phyloP scores from a whole-genome alignment of 331 rosid genomes.

The Malus hybrid region DNA sequence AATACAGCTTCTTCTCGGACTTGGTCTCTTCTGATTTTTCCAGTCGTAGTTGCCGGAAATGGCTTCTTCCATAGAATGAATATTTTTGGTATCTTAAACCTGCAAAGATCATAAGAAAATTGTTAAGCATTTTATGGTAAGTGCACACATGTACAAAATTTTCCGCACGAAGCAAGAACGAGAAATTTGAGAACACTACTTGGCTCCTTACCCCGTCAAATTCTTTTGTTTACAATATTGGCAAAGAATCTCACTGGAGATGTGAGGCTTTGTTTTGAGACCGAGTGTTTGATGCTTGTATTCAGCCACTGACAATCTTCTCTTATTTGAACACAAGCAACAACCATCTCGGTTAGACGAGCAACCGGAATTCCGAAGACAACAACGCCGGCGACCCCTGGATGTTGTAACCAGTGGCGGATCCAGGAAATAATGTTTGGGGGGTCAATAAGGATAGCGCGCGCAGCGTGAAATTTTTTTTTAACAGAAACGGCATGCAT shows the following conservation, averaged over 20 bases:
- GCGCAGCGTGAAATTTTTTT: no score
- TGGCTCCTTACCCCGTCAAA: conserved; percentile 44
- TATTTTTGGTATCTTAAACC: conserved; percentile 79
- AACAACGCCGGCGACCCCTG: conserved; percentile 50
- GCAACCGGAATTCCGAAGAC: conserved; percentile 71
- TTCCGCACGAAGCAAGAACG: no score
- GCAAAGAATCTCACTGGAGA: conserved; percentile 45
- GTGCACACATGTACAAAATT: background rate
- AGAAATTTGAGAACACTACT: no score
- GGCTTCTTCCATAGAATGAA: conserved; percentile 51
- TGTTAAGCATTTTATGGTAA: background rate
- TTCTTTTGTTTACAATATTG: conserved; percentile 39
- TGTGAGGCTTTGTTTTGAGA: conserved; percentile 22
- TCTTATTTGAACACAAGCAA: conserved; percentile 50
- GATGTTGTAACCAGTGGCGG: conserved; percentile 32
- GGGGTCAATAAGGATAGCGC: no score
- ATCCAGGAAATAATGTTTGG: no score
- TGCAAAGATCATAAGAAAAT: background rate
- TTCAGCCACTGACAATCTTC: conserved; percentile 61
- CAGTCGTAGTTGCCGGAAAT: conserved; percentile 63
- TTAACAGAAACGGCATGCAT: no score
- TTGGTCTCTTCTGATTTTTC: conserved; percentile 64
- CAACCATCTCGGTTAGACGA: conserved; percentile 59
- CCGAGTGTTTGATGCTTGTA: conserved; percentile 5
- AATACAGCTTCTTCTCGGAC: conserved; percentile 38